These are phyloP conservation scores for Boletus sp. DNA, from an alignment of 768 basidiomycete genomes.

Conservation along the genomic window DNA sequence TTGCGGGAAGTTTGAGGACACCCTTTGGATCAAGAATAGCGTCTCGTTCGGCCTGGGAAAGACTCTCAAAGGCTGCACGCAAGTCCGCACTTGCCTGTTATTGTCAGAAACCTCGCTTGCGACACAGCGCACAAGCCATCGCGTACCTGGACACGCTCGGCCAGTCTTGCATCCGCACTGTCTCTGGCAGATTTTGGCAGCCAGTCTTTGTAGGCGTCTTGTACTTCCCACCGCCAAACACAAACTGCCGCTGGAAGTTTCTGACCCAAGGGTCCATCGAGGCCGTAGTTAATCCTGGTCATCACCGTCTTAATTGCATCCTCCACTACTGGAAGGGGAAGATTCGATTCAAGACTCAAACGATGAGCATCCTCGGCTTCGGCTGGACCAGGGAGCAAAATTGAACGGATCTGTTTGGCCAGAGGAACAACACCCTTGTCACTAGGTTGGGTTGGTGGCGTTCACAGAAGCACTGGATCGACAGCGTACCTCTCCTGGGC, in stretches of 20 bases:
- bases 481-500: slow-evolving; percentile 76
- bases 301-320: slow-evolving; percentile 61
- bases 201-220: slow-evolving; percentile 54
- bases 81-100: slow-evolving; percentile 60
- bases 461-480: not conserved
- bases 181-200: slow-evolving; percentile 65
- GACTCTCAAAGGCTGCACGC: slow-evolving; percentile 49
- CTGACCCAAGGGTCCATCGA: slow-evolving; percentile 49
- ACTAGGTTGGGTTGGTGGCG: slow-evolving; percentile 39
- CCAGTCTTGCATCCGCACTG: slow-evolving; percentile 56
- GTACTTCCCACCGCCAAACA: slow-evolving; percentile 88
- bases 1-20: slow-evolving; percentile 31
- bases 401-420: slow-evolving; percentile 66
- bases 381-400: slow-evolving; percentile 63
- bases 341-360: slow-evolving; percentile 36
- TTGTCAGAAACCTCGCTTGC: slow-evolving; percentile 2
- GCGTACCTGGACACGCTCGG: slow-evolving; percentile 66
- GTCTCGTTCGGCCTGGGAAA: slow-evolving; percentile 57
- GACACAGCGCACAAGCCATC: not conserved
- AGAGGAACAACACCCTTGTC: slow-evolving; percentile 68
- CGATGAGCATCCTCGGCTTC: slow-evolving; percentile 45
- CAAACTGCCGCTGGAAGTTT: slow-evolving; percentile 64
- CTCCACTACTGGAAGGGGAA: slow-evolving; percentile 55
- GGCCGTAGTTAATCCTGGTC: slow-evolving; percentile 76
- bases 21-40: slow-evolving; percentile 55